Evolutionary conservation across 1,284 basidiomycete genomes (phyloP), one percentile per base, ranked within the genome.

Genomic region (Sparassis latifolia): DNA sequence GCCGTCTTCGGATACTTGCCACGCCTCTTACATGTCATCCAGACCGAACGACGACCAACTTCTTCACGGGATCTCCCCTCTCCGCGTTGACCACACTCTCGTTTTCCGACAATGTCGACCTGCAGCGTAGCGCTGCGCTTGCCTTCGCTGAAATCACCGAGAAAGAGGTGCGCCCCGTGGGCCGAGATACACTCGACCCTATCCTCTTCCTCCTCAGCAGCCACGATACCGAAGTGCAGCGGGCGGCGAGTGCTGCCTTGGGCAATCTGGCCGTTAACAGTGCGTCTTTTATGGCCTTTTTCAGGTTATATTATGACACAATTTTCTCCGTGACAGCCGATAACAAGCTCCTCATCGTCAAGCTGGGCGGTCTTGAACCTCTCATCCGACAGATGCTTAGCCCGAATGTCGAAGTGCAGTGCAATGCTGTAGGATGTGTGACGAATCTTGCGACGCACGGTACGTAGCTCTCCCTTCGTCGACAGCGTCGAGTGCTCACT

Each of bases 81-180:
- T 81, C 86, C 49, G 94, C 97, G 42, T 78, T 99, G 54, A 98
- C 95, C 10, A 99, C 94, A 53, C 86, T 99, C 57, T 97, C 94
- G 10, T 99, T 98, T 76, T 95, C 92, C 33, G 97, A 99, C 76
- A 99, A 99, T 73, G 97, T 99, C 62, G 97, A 99, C 73, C 78
- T 99, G 37, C 97, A 99, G 75, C 85, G 97, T 46, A 97, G 93
- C 58, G 97, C 97, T 2, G 97, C 97, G 3, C 81, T 99, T 44
- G 97, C 97, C 1, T 99, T 99, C 66, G 97, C 97, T 45, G 97
- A 99, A 71, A 99, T 99, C 59, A 99, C 97, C 20, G 97, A 99
- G 76, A 99, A 99, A 76, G 97, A 99, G 72, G 96, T 99, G 48
- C 82, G 95, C 47, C 92, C 94, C 52, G 97, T 99, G 20, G 93